Evolutionary conservation across 208 protist species (phyloP), one percentile per base, ranked within the genome.

Genomic region (Jaenimonas drosophilae): DNA sequence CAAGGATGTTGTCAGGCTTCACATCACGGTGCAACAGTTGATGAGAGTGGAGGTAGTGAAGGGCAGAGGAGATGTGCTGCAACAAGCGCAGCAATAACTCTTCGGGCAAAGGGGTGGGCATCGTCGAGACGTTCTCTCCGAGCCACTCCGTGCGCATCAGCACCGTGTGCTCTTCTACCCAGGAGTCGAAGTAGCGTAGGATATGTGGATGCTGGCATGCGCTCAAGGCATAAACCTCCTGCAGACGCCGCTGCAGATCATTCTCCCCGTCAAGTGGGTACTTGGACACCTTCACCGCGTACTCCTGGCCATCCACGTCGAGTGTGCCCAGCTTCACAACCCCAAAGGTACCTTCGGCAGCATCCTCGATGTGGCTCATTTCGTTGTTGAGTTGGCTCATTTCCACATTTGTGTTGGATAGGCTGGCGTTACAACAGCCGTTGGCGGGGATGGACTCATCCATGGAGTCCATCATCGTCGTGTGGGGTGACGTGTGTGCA

Each of bases 21-120:
- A 96, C 64, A 51, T 96, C 89, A 20, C 83, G 47, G 64, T 96
- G 89, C 17, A 79, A 67, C n/a, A 94, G 70, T 33, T 69, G 44
- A 49, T 69, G 65, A 1, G 54, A 54, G 40, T 88, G 85, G 37
- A 96, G 56, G 37, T 80, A 64, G 46, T 86, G 65, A 7, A 96
- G 59, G 0, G 80, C 89, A 4, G 52, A 52, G 11, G 59, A 52
- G 17, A 88, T 73, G 34, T 96, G 84, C 44, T 78, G 66, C 2
- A 89, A 30, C 36, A 95, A 47, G 5, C 41, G 56, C 0, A 53
- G 50, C 47, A 93, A 36, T 6, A 64, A 30, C 6, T 4, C 12
- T 48, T 90, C 88, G 9, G 48, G 36, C 23, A 88, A 67, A 3
- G 66, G 64, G 3, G 46, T 49, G 11, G 48, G 39, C 21, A 84